Base-by-base conservation (phyloP, 257 asterid genomes). In the Gentiana macrophylla region DNA sequence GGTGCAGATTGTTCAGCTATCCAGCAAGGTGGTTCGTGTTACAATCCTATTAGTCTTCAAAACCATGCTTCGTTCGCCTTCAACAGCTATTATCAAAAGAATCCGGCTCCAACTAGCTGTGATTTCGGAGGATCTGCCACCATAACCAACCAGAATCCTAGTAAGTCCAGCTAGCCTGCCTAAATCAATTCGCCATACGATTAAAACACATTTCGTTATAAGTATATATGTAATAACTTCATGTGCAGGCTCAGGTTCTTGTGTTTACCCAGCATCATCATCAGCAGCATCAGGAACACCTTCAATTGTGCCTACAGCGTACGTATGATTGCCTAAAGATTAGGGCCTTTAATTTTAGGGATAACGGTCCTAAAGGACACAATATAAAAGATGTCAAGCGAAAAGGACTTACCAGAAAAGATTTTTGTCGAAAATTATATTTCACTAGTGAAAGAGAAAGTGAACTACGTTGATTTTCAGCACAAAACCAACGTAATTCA, bases 1-100 rank as follows among this genome's bases (percentile, higher is more conserved):
- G 86, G 89, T 2, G 95, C 87, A 11, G 98, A 91, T 69, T 91
- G 98, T 47, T 76, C 96, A 3, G 51, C 73, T 1, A 80, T 91
- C 12, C 98, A 91, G 67, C 81, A 69, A 61, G 79, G 92, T 1
- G 89, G 69, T 0, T 62, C 58, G 49, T 91, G 98, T 72, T 91
- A 76, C 24, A 84, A 70, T 73, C 96, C 98, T 1, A 77, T 63
- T 65, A 74, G 69, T 32, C 50, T 91, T 66, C 75, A 76, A 72
- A 75, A 69, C 41, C 98, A 87, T 62, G 98, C 96, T 2, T 91
- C 98, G 0, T 81, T 67, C 50, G 96, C 98, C 32, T 91, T 91
- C 56, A 91, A 91, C 61, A 76, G 76, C 79, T 91, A 91, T 67
- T 91, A 67, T 51, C 94, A 87, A 62, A 87, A 70, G 65, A 91